These are phyloP conservation scores for Tetrahymena thermophila DNA, from an alignment of 73 alveolate genomes.

Conservation along the genomic window DNA sequence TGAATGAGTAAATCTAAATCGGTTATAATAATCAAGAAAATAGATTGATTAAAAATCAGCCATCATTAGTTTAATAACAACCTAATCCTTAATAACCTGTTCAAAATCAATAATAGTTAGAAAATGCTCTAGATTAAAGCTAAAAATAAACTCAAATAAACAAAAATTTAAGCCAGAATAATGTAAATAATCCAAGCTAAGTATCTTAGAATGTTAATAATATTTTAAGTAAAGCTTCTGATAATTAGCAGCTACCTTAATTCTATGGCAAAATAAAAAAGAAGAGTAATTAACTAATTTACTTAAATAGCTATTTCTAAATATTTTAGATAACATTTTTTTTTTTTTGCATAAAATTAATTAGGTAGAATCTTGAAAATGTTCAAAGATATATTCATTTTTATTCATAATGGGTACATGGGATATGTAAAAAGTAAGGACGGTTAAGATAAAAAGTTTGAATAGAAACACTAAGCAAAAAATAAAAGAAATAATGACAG, in stretches of 20 bases:
- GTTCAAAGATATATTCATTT: background rate
- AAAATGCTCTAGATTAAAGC: background rate
- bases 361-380: background rate
- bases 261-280: background rate
- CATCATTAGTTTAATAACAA: background rate
- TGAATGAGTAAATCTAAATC: background rate
- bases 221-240: background rate
- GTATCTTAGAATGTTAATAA: background rate
- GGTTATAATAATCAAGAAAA: no score
- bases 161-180: background rate
- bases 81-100: no score
- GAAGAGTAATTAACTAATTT: background rate
- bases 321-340: no score
- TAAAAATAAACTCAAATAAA: background rate
- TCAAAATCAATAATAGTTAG: no score
- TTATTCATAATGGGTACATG: background rate
- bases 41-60: background rate
- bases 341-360: no score
- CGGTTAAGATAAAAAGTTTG: background rate
- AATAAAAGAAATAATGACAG: background rate
- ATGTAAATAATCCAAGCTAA: background rate
- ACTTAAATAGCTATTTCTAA: background rate
- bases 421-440: background rate
- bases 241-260: background rate
- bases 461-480: background rate